Conservation (phyloP, 495 filamentous ascomycete genomes). For the Aspergillus panamensis region DNA sequence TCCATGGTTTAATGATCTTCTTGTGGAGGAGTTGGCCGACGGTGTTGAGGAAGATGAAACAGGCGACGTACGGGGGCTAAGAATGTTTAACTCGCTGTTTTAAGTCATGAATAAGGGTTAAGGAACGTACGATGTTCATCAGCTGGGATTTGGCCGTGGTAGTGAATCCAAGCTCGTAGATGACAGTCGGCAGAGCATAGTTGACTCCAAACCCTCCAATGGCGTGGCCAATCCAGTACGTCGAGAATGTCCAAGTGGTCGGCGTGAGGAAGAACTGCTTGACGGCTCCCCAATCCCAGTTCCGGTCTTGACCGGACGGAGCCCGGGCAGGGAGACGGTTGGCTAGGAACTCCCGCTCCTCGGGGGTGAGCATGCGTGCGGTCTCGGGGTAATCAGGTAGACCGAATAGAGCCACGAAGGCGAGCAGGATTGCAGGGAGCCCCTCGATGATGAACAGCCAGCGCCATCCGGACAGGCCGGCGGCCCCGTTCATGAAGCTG, state of each 20-base stretch:
- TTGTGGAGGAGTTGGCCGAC: slow-evolving; percentile 36
- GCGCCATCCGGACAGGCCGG: slow-evolving; percentile 39
- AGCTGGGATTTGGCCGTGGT: slow-evolving; percentile 37
- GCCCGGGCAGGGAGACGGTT: slow-evolving; percentile 21
- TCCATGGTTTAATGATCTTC: slow-evolving; percentile 38
- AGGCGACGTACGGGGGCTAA: slow-evolving; percentile 39
- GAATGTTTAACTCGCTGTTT: neutral
- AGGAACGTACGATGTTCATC: slow-evolving; percentile 40
- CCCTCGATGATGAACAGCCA: slow-evolving; percentile 49
- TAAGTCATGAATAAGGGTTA: no score
- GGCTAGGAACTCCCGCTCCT: slow-evolving; percentile 33
- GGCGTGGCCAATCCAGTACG: slow-evolving; percentile 40
- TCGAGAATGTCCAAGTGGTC: slow-evolving; percentile 36
- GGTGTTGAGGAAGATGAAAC: slow-evolving; percentile 38
- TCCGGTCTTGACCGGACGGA: slow-evolving; percentile 26
- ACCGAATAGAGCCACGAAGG: slow-evolving; percentile 33
- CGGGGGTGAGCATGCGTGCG: slow-evolving; percentile 33
- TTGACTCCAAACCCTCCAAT: slow-evolving; percentile 43
- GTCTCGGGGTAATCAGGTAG: slow-evolving; percentile 46
- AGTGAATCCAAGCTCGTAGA: slow-evolving; percentile 43
- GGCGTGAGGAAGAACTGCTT: slow-evolving; percentile 30
- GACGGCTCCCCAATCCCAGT: slow-evolving; percentile 28
- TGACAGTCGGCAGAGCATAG: slow-evolving; percentile 42
- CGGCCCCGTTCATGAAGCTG: slow-evolving; percentile 35
- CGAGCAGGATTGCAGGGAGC: slow-evolving; percentile 35